Evolutionary conservation across 2,329 filamentous ascomycete genomes (phyloP), one percentile per base, ranked within the genome.

Genomic region (Fusarium bulbicola): DNA sequence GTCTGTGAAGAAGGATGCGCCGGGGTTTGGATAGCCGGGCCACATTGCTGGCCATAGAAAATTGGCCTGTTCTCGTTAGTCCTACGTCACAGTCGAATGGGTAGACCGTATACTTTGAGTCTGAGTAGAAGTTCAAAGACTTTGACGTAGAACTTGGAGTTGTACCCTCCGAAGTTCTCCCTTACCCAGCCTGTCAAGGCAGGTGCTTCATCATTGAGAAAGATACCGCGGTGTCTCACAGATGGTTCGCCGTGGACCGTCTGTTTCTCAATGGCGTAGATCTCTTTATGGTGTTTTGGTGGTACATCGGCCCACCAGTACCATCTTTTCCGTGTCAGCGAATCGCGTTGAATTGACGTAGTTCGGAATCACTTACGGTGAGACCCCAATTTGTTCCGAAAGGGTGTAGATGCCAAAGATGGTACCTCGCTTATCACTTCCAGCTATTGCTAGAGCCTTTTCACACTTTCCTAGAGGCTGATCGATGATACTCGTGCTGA

Each of bases 31-130:
- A 42, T 83, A 84, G 18, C 81, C 83, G 11, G 87, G 86, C 89
- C 90, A 92, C 86, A 90, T 90, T 1, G 90, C 89, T 1, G 90
- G 91, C 91, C 91, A 92, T 59, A 92, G 81, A 71, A 91, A 92
- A 76, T 92, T 92, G 5, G 89, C 79, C 76, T 85, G 10, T 21
- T 30, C 0, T 3, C 0, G 24, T 68, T 6, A 68, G 18, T 14
- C 3, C 0, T 1, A 3, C 4, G 0, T 6, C 1, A 3, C 1
- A 1, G 4, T 12, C 0, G 7, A 9, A 7, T 4, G 3, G 2
- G 5, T 4, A 4, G 2, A 3, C 3, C 0, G 0, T 6, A 3
- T 30, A 76, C 74, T 14, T 76, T 76, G 3, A 76, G 67, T 12
- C 74, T 66, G 6, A 76, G 63, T 2, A 76, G 80, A 10, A 92